Conservation (phyloP, 108 stramenopile genomes). For the Pseudonitzschia pungens region DNA sequence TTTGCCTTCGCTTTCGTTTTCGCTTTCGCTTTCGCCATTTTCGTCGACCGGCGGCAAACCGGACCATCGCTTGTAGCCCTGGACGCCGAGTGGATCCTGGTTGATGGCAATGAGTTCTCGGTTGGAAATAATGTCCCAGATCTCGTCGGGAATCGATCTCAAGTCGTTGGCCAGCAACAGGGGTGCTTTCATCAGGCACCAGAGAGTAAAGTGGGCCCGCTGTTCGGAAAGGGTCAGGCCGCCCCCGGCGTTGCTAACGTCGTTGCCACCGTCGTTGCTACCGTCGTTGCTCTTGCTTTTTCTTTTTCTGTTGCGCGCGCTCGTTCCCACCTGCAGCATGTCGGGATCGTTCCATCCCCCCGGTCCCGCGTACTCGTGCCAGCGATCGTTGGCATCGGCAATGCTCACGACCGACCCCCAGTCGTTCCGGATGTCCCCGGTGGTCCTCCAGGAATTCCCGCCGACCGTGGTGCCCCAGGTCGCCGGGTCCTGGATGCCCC, state of each 20-base stretch:
- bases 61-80: slow-evolving; percentile 23
- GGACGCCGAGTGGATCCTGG: slow-evolving; percentile 31
- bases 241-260: not conserved
- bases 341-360: slow-evolving; percentile 67
- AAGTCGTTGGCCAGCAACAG: slow-evolving; percentile 56
- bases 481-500: slow-evolving; percentile 48
- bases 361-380: slow-evolving; percentile 38
- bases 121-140: slow-evolving; percentile 38
- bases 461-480: slow-evolving; percentile 44
- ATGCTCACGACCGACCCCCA: slow-evolving; percentile 35
- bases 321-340: slow-evolving; percentile 35
- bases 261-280: not conserved
- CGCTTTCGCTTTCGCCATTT: slow-evolving; percentile 2
- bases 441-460: slow-evolving; percentile 57
- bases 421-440: slow-evolving; percentile 41
- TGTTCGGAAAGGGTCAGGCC: slow-evolving; percentile 41
- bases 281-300: not conserved
- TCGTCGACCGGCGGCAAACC: not conserved
- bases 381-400: slow-evolving; percentile 28
- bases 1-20: not conserved
- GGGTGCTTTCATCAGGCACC: slow-evolving; percentile 56
- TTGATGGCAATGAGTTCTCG: slow-evolving; percentile 31
- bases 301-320: slow-evolving; percentile 20
- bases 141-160: slow-evolving; percentile 20
- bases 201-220: slow-evolving; percentile 48